Conservation (phyloP, 345 rosid species). For the Fremontodendron californicum region DNA sequence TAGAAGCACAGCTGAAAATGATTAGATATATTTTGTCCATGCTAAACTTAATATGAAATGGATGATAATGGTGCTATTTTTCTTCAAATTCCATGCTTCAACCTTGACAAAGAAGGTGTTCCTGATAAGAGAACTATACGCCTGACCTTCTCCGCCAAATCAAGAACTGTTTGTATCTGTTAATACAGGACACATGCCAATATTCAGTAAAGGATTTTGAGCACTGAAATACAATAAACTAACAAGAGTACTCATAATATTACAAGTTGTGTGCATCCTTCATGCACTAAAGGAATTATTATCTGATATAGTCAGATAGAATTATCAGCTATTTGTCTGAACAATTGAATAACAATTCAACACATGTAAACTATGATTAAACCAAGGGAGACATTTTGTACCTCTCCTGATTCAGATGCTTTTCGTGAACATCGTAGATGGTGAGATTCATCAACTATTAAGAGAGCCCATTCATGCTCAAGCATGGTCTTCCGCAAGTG, state of each 20-base stretch:
- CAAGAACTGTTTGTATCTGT: constrained; percentile 79
- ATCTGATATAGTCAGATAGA: neutral
- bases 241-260: neutral
- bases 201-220: neutral
- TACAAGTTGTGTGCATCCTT: neutral
- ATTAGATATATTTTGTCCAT: constrained; percentile 2
- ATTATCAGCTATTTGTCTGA: neutral
- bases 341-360: constrained; percentile 1
- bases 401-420: constrained; percentile 72
- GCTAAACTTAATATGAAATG: constrained; percentile 9
- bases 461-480: constrained; percentile 73
- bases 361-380: neutral
- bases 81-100: constrained; percentile 30
- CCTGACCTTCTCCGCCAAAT: constrained; percentile 70
- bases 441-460: constrained; percentile 96
- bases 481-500: constrained; percentile 66
- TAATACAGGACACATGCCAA: constrained; percentile 21
- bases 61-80: constrained; percentile 15
- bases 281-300: constrained; percentile 15
- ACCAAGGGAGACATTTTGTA: constrained; percentile 19
- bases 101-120: constrained; percentile 98
- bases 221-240: constrained; percentile 4
- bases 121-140: constrained; percentile 80
- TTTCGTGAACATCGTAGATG: constrained; percentile 77
- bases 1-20: neutral